Evolutionary conservation across 2,329 filamentous ascomycete genomes (phyloP).

Genomic region (Kalmusia sp.): DNA sequence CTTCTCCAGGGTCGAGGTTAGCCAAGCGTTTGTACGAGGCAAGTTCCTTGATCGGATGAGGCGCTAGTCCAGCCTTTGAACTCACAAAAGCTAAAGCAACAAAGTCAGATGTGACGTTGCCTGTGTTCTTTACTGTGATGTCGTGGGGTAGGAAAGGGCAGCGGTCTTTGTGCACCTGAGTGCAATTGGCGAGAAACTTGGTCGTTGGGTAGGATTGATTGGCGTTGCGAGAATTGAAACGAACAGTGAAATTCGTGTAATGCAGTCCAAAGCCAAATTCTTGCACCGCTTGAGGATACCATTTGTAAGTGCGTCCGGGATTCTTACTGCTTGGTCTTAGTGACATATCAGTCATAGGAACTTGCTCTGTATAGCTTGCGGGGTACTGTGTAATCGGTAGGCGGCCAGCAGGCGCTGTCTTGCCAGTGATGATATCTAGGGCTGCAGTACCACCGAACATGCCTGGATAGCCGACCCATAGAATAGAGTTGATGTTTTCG

Average conservation of each 20-base stretch:
- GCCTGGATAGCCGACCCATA: slow-evolving; percentile 68
- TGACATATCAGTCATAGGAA: slow-evolving; percentile 64
- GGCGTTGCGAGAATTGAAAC: slow-evolving; percentile 17
- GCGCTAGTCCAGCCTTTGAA: slow-evolving; percentile 56
- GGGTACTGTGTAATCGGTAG: slow-evolving; percentile 65
- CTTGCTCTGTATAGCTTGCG: slow-evolving; percentile 55
- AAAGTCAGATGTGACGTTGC: slow-evolving; percentile 58
- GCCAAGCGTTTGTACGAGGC: slow-evolving; percentile 58
- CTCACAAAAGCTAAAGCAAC: slow-evolving; percentile 60
- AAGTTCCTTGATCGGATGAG: slow-evolving; percentile 61
- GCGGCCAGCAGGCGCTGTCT: slow-evolving; percentile 59
- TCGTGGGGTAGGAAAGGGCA: slow-evolving; percentile 48
- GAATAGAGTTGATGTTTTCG: slow-evolving; percentile 57
- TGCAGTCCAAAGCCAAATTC: slow-evolving; percentile 65
- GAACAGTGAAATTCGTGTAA: slow-evolving; percentile 61
- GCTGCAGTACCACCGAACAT: slow-evolving; percentile 65
- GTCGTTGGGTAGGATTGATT: slow-evolving; percentile 42
- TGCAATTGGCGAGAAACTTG: slow-evolving; percentile 43
- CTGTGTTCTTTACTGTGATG: slow-evolving; percentile 57
- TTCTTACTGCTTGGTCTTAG: slow-evolving; percentile 55
- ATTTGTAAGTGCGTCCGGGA: slow-evolving; percentile 66
- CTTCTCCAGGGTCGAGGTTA: slow-evolving; percentile 44
- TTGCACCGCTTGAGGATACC: slow-evolving; percentile 60
- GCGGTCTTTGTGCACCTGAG: slow-evolving; percentile 31
- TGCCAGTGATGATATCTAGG: slow-evolving; percentile 61